phyloP scores from a whole-genome alignment of 2,329 filamentous ascomycete species.

The Whalleya microplaca region DNA sequence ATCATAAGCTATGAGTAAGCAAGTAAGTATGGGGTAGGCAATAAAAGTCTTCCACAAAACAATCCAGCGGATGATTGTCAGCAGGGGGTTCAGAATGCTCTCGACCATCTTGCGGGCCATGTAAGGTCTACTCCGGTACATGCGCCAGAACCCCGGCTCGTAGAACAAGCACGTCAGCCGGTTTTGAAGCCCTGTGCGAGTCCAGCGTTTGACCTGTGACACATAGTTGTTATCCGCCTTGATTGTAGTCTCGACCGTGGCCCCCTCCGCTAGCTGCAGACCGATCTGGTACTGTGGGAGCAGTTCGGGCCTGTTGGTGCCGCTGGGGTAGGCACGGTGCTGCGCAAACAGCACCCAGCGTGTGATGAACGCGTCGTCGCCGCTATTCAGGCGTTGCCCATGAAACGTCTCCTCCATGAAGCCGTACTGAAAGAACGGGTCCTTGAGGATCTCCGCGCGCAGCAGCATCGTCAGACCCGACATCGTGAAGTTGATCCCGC shows the following conservation, averaged over 20 bases:
- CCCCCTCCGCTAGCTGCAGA: slow-evolving; percentile 31
- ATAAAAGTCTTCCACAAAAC: slow-evolving; percentile 18
- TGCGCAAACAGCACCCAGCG: slow-evolving; percentile 32
- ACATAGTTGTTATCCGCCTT: slow-evolving; percentile 21
- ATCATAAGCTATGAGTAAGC: slow-evolving; percentile 11
- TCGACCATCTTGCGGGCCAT: slow-evolving; percentile 30
- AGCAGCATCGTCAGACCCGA: slow-evolving; percentile 35
- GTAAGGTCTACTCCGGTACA: slow-evolving; percentile 15
- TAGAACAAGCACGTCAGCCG: slow-evolving; percentile 23
- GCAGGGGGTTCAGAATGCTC: slow-evolving; percentile 20
- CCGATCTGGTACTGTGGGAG: slow-evolving; percentile 7
- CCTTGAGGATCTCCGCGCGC: slow-evolving; percentile 28
- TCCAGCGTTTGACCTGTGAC: slow-evolving; percentile 33
- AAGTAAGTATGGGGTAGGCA: slow-evolving; percentile 10
- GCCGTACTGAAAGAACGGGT: slow-evolving; percentile 27
- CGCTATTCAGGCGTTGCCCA: slow-evolving; percentile 27
- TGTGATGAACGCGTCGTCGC: slow-evolving; percentile 36
- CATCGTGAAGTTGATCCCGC: slow-evolving; percentile 32
- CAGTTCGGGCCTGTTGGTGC: not conserved
- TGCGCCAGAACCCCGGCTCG: slow-evolving; percentile 17
- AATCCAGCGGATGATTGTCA: slow-evolving; percentile 15
- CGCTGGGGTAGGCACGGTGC: not conserved
- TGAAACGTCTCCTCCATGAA: slow-evolving; percentile 30
- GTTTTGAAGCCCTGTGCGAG: slow-evolving; percentile 24
- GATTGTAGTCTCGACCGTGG: slow-evolving; percentile 28